Evolutionary conservation across 306 rosid genomes (phyloP).

Genomic region (Rosa rugosa): DNA sequence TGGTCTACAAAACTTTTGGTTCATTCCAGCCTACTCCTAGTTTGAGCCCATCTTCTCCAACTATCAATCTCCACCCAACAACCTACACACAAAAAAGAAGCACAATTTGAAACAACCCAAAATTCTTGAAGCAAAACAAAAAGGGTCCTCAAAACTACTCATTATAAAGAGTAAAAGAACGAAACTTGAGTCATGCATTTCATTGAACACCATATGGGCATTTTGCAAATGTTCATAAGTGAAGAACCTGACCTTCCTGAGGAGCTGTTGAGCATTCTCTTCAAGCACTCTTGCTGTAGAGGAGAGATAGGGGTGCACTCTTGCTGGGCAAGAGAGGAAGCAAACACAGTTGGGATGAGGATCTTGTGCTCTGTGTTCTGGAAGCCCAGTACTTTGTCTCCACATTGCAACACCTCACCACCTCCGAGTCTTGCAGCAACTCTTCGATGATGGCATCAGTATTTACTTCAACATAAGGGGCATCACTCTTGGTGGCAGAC

Average conservation of each 20-base stretch:
- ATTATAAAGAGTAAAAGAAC: neutral
- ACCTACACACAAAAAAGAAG: constrained; percentile 39
- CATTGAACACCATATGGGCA: too few relatives aligned
- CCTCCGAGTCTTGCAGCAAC: too few relatives aligned
- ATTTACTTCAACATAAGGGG: too few relatives aligned
- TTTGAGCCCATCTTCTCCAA: constrained; percentile 56
- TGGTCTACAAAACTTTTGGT: too few relatives aligned
- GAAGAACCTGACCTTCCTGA: constrained; percentile 50
- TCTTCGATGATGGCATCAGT: too few relatives aligned
- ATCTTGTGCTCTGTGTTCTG: constrained; percentile 69
- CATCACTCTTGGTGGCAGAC: too few relatives aligned
- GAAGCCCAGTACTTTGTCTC: constrained; percentile 68
- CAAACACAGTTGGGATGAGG: constrained; percentile 71
- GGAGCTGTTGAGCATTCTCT: constrained; percentile 55
- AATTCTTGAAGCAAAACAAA: neutral
- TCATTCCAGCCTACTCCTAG: too few relatives aligned
- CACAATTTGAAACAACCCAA: neutral
- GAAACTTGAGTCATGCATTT: neutral
- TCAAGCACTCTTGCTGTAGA: constrained; percentile 41
- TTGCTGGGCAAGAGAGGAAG: constrained; percentile 66
- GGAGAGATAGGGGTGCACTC: constrained; percentile 56
- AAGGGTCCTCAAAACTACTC: neutral
- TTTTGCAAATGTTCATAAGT: too few relatives aligned
- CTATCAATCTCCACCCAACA: constrained; percentile 82
- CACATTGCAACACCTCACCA: too few relatives aligned